Base-by-base conservation (phyloP, 768 basidiomycete species). In the Pholiota conissans region DNA sequence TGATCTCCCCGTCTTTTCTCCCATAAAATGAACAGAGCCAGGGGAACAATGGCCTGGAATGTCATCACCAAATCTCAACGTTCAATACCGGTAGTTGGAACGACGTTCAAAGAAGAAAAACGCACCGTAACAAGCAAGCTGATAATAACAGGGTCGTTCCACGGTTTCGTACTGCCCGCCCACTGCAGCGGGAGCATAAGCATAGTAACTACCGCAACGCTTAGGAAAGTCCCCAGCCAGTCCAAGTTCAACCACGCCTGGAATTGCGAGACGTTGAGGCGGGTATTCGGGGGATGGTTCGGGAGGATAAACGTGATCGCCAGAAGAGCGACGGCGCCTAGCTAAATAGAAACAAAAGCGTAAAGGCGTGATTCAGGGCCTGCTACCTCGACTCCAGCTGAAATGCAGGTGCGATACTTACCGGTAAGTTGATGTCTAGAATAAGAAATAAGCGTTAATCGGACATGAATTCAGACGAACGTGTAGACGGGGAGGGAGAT, bases 161-260 rank as follows among this genome's bases (percentile, higher is more conserved):
- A 83, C 2, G 77, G 68, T 56, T 77, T 76, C 5, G 66, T 65
- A 59, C 75, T 74, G 1, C 80, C 80, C n/a, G 79, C 81, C 76
- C 77, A 79, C 58, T 79, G 75, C 4, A 82, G 63, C 2, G 80
- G 73, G 3, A 82, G 68, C 28, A 79, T 67, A 13, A 80, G 66
- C 22, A 51, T 51, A 51, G 68, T 71, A 6, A 74, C 74, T 49
- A 78, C 64, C 27, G 70, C 59, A 4, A 62, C 68, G 48, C 79
- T 64, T 52, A 74, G 69, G 22, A 80, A 66, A 16, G 66, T 61
- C 0, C 74, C 69, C 13, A 51, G 35, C 50, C 50, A 51, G 18
- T 51, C 79, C 78, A 50, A 78, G 26, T 66, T 70, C 73, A 61
- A 80, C 79, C 52, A 81, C 66, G 47, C 66, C 39, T 26, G 61